Base-by-base conservation (phyloP, 192 early-diverging fungal genomes). In the Coemansia sp. region DNA sequence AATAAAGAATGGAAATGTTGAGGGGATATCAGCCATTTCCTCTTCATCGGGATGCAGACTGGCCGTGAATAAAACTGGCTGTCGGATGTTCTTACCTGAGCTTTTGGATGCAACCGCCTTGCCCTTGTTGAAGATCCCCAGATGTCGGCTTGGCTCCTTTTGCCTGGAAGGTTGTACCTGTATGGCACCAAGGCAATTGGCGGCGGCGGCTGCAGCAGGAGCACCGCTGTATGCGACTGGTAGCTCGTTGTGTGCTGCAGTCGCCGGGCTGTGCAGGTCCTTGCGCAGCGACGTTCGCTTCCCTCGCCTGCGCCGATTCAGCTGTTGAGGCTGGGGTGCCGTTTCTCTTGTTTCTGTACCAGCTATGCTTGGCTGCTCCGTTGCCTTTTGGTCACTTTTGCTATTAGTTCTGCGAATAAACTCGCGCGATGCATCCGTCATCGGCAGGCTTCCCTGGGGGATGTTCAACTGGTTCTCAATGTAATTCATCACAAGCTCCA, bases 101-200 rank as follows among this genome's bases (percentile, higher is more conserved):
- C 41, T 54, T 45, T 55, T 63, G 17, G 79, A 81, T n/a, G 65
- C 79, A 38, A 73, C 79, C 3, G 79, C 73, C 43, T 73, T 75
- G 41, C 79, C 79, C 52, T 67, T 69, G 62, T 70, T 81, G 66
- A 81, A 81, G 34, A 81, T 75, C 10, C 73, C 79, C 45, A 81
- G 45, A 41, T 48, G 52, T 53, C 59, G 62, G 35, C 40, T 48
- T 3, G 57, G 38, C 17, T 65, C 56, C 19, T 57, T 69, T 5
- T 13, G 23, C n/a, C 48, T 43, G 45, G 57, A n/a, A 0, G 73
- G 72, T 40, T 57, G 62, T 5, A 59, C 69, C 32, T 65, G 56
- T 23, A 80, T 74, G 3, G 72, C 32, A 2, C 65, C 59, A n/a
- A 74, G 43, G 48, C 43, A 55, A 13, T 49, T 25, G n/a, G 55